Evolutionary conservation across 805 yeast species (phyloP), one percentile per base, ranked within the genome.

Genomic region (Sugiyamaella mastotermitis): DNA sequence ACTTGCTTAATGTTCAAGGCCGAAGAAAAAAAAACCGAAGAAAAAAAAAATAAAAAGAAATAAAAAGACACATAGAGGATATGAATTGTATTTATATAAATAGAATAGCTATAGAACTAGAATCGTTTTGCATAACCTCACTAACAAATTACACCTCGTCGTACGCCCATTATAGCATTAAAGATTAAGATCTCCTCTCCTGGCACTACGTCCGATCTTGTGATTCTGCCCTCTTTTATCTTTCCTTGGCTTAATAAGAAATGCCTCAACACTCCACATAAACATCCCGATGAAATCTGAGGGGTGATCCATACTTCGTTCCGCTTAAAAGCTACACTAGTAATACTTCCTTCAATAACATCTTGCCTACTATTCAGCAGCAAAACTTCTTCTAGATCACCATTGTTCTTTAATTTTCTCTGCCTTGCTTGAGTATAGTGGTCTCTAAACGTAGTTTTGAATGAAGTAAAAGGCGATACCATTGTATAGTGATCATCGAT

Each of bases 121-220:
- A n/a, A 10, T 23, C 26, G n/a, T 23, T 23, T n/a, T 10, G 26
- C 26, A 23, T n/a, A n/a, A n/a, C n/a, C n/a, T n/a, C n/a, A n/a
- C n/a, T n/a, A n/a, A n/a, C n/a, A n/a, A n/a, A n/a, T n/a, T n/a
- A n/a, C n/a, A n/a, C 51, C 48, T 14, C 28, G 11, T 18, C 43
- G 35, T 14, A 84, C 81, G 2, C 98, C 98, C 62, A 77, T 74
- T 3, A 90, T 69, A 6, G 86, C 95, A 60, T 90, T 90, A 57
- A 86, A 78, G 17, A 90, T 51, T 24, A 92, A 54, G 1, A 88
- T 70, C 24, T 72, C 76, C 41, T 79, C 86, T 4, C 94, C 95
- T n/a, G 59, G 57, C 22, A 56, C 51, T 3, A 90, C 49, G n/a
- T 71, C 72, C 9, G 62, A 57, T 16, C 67, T 52, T 1, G 54